A percentile compares a stretch with the other conserved stretches of the same genome.
Conservation (phyloP, 2,329 filamentous ascomycete genomes). For the Colletotrichum nymphaeae region DNA sequence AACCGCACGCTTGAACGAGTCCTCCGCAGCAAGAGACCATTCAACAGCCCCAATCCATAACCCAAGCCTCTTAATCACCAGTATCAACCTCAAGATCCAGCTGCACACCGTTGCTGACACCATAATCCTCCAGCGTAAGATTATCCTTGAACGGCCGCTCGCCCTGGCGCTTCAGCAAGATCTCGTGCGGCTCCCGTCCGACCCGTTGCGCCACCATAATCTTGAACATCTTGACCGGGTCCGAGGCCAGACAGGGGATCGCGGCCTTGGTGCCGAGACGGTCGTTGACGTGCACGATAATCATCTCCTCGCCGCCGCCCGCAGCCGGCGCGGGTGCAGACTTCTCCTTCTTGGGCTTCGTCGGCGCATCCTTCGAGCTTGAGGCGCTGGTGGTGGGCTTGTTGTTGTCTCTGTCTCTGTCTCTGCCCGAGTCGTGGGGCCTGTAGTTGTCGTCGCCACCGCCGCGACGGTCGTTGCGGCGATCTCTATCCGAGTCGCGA, state of each 20-base stretch:
- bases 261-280: slow-evolving; percentile 95
- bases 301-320: slow-evolving; percentile 79
- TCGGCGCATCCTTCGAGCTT: slow-evolving; percentile 43
- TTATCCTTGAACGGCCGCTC: slow-evolving; percentile 95
- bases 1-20: not conserved
- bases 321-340: slow-evolving; percentile 40
- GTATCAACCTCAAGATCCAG: slow-evolving; percentile 72
- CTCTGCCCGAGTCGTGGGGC: slow-evolving; percentile 34
- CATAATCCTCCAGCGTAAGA: slow-evolving; percentile 89
- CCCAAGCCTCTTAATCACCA: slow-evolving; percentile 57
- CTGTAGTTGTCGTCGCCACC: slow-evolving; percentile 45
- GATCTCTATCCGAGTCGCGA: slow-evolving; percentile 36
- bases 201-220: slow-evolving; percentile 91
- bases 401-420: slow-evolving; percentile 30
- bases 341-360: slow-evolving; percentile 46
- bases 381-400: slow-evolving; percentile 42
- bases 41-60: not conserved
- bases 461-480: slow-evolving; percentile 47
- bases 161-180: slow-evolving; percentile 90
- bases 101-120: slow-evolving; percentile 90
- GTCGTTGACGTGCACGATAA: slow-evolving; percentile 94
- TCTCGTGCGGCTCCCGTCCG: slow-evolving; percentile 89
- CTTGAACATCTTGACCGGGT: slow-evolving; percentile 89
- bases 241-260: slow-evolving; percentile 88
- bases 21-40: not conserved